Percentiles rank a stretch among this genome's conserved stretches.
These are phyloP conservation scores for Colletotrichum trifolii DNA, from an alignment of 2,329 filamentous ascomycete genomes.

Conservation along the genomic window DNA sequence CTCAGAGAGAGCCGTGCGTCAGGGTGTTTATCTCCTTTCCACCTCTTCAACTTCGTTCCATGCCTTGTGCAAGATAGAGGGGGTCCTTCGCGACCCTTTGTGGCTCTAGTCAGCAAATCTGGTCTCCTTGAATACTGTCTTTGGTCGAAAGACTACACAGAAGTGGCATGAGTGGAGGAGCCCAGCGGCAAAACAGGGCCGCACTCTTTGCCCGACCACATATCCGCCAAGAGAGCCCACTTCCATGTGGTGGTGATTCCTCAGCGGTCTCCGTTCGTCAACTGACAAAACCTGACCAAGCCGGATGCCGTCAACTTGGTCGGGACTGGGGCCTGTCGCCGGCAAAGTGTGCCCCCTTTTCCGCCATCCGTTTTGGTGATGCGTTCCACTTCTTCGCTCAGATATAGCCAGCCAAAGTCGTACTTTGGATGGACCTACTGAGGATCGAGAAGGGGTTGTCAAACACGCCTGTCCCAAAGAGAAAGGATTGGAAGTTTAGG, in stretches of 20 bases:
- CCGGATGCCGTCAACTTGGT: background rate
- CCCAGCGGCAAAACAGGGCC: too few relatives aligned
- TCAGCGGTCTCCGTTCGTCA: background rate
- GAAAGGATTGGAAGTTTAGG: slow-evolving; percentile 9
- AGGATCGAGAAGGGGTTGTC: slow-evolving; percentile 2
- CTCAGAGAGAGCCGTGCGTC: slow-evolving; percentile 15
- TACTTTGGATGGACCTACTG: slow-evolving; percentile 18
- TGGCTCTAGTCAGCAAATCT: too few relatives aligned
- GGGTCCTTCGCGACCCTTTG: too few relatives aligned
- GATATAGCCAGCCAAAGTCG: slow-evolving; percentile 2
- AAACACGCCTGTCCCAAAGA: slow-evolving; percentile 22
- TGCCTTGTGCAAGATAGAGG: background rate
- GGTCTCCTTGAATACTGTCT: too few relatives aligned
- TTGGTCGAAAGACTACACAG: too few relatives aligned
- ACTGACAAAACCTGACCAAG: slow-evolving; percentile 20
- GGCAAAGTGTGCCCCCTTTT: slow-evolving; percentile 15
- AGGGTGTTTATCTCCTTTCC: background rate
- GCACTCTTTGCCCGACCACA: too few relatives aligned
- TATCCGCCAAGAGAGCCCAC: background rate
- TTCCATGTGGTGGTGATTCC: background rate
- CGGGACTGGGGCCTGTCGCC: background rate
- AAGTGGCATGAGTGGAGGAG: too few relatives aligned
- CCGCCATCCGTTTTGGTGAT: background rate
- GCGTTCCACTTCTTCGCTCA: background rate
- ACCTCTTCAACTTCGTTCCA: background rate